Evolutionary conservation across 768 basidiomycete species (phyloP).

Genomic region (Lactarius evosmus): DNA sequence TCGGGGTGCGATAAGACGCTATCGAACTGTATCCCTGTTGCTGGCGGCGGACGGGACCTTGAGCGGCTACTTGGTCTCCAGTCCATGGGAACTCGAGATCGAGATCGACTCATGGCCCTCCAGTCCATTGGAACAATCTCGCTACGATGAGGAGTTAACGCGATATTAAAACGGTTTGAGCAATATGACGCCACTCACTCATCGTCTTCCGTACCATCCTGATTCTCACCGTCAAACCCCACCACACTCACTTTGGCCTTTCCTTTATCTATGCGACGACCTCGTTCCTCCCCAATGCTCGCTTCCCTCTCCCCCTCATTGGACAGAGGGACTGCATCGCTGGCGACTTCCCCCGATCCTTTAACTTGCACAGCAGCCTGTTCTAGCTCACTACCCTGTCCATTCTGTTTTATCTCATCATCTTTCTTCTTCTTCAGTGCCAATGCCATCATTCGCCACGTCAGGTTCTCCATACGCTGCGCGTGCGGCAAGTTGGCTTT

Average conservation of each 20-base stretch:
- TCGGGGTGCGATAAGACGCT: conserved; percentile 29
- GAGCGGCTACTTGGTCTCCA: conserved; percentile 81
- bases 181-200: conserved; percentile 54
- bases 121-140: conserved; percentile 81
- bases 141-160: conserved; percentile 38
- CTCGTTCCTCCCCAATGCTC: conserved; percentile 50
- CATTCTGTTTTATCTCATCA: conserved; percentile 47
- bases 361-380: conserved; percentile 25
- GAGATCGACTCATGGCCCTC: conserved; percentile 86
- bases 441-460: conserved; percentile 98
- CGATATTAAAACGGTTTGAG: conserved; percentile 26
- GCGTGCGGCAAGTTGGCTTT: conserved; percentile 89
- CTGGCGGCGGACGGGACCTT: conserved; percentile 68
- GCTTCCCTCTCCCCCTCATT: conserved; percentile 25
- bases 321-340: conserved; percentile 19
- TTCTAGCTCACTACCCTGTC: conserved; percentile 22
- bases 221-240: conserved; percentile 75
- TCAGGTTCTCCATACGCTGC: conserved; percentile 95
- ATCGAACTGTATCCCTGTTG: conserved; percentile 33
- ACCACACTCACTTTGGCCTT: conserved; percentile 74
- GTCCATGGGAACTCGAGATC: conserved; percentile 89
- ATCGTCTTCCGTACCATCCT: conserved; percentile 66
- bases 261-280: conserved; percentile 75
- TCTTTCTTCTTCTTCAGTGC: conserved; percentile 87
- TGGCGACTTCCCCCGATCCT: conserved; percentile 29